Conservation (phyloP, 495 filamentous ascomycete species). For the Trichoderma erinaceum region DNA sequence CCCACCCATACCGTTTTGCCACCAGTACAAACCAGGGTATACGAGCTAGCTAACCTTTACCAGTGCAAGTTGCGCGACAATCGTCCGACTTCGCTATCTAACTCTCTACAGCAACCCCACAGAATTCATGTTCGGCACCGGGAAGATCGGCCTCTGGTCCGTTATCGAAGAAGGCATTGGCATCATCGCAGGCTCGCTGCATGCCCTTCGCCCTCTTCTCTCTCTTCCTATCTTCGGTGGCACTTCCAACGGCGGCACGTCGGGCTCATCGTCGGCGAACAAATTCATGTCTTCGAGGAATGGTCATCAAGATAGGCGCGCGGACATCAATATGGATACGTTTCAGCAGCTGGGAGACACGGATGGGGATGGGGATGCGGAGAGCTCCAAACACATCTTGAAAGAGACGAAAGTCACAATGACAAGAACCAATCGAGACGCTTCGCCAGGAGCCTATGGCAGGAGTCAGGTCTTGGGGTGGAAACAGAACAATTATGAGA, state of each 20-base stretch:
- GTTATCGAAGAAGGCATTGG: slow-evolving; percentile 21
- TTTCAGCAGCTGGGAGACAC: background rate
- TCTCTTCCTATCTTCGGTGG: slow-evolving; percentile 16
- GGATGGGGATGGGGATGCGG: slow-evolving; percentile 8
- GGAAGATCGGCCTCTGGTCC: slow-evolving; percentile 22
- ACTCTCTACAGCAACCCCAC: slow-evolving; percentile 20
- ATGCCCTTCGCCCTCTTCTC: slow-evolving; percentile 20
- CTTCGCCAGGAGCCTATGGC: background rate
- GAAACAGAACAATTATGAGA: slow-evolving; percentile 1
- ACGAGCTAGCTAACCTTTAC: slow-evolving; percentile 12
- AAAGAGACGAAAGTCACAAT: slow-evolving; percentile 21
- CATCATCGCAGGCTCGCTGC: slow-evolving; percentile 21
- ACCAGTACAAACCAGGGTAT: background rate
- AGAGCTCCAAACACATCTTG: slow-evolving; percentile 20
- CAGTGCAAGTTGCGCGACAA: slow-evolving; percentile 22
- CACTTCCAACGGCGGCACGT: background rate
- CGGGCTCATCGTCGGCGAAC: background rate
- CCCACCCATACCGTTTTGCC: background rate
- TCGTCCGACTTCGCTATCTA: slow-evolving; percentile 21
- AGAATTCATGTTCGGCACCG: slow-evolving; percentile 22
- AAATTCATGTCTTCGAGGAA: slow-evolving; percentile 8
- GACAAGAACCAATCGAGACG: background rate
- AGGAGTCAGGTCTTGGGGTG: background rate
- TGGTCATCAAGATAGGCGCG: slow-evolving; percentile 4
- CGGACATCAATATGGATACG: slow-evolving; percentile 17